Base-by-base conservation (phyloP, 192 early-diverging fungal species). In the Backusella morwellensis region DNA sequence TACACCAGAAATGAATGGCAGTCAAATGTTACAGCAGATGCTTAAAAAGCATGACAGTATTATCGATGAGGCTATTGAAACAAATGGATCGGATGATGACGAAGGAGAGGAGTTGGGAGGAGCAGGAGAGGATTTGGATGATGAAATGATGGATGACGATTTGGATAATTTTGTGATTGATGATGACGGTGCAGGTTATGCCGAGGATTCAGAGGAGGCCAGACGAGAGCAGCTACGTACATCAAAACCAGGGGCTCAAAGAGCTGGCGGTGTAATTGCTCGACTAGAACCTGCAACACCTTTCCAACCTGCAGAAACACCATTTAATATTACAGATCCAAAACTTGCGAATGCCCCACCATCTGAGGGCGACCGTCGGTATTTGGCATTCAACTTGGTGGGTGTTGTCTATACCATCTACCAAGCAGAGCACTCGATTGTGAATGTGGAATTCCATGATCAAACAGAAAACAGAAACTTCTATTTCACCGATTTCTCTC, bases 371-470 rank as follows among this genome's bases (percentile, higher is more conserved):
- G 76, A 87, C 19, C 87, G 89, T 38, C 87, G 89, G 6, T 92
- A 92, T 68, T 82, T 93, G 86, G 95, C 92, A 17, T 96, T 96
- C 82, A 97, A 97, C 77, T 82, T 96, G 82, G 75, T 95, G 17
- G 97, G 97, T 26, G 83, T 88, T 5, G 91, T 99, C 19, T 88
- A 89, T 63, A 86, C 91, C 6, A 89, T 96, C 35, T 86, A 92
- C 40, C 88, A 95, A 75, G 87, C 85, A 15, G 83, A 89, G 2
- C 90, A 94, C 82, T 88, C 89, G 26, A 94, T 91, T 14, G 78
- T 99, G 17, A 92, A 95, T 78, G 92, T 99, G 5, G 93, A 94
- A 63, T 97, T 94, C 75, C 92, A 97, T 81, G 96, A 99, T 87
- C 91, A 95, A 74, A 86, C 94, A 17, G 73, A 89, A 7, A 83